Base-by-base conservation (phyloP, 2,329 filamentous ascomycete species). In the Aureobasidium sp. region DNA sequence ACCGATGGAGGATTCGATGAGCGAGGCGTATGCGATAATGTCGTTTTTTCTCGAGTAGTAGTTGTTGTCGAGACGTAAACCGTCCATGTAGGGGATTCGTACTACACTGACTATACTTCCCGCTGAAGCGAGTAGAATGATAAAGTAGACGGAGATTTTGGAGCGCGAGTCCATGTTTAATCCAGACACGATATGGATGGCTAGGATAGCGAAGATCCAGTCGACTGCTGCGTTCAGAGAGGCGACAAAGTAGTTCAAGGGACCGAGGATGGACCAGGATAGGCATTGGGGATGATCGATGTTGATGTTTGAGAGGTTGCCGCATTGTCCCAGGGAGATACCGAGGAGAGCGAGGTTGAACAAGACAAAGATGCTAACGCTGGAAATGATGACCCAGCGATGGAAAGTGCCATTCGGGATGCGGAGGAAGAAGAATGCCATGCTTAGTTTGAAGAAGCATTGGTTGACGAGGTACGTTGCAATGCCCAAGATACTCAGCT, bases 381-480 rank as follows among this genome's bases (percentile, higher is more conserved):
- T 59, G 50, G 17, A 4, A 9, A 63, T 61, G 34, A 63, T 65
- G 32, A 53, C 52, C 36, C 39, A 51, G 34, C 59, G 50, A 5
- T 65, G 63, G 27, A 57, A 41, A 2, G 55, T 32, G 15, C 27
- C 27, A 27, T 57, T 48, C 5, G 48, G 37, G 17, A 65, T 62
- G 17, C 61, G 61, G 5, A 65, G 56, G 44, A 65, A 65, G 61
- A 65, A 63, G 24, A 63, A 56, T 13, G 53, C 61, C n/a, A 65
- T 41, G 15, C 50, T 47, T n/a, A 63, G 52, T 36, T 65, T 65
- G 61, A 65, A 60, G 20, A 61, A 60, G 17, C 59, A 41, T 37
- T 65, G 63, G 36, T 63, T 61, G 15, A 65, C 27, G 12, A 65
- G 50, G 24, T 65, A 65, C 5, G 53, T 39, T 7, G 59, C 9